Conservation (phyloP, 768 basidiomycete species). For the Ramaria rubella region DNA sequence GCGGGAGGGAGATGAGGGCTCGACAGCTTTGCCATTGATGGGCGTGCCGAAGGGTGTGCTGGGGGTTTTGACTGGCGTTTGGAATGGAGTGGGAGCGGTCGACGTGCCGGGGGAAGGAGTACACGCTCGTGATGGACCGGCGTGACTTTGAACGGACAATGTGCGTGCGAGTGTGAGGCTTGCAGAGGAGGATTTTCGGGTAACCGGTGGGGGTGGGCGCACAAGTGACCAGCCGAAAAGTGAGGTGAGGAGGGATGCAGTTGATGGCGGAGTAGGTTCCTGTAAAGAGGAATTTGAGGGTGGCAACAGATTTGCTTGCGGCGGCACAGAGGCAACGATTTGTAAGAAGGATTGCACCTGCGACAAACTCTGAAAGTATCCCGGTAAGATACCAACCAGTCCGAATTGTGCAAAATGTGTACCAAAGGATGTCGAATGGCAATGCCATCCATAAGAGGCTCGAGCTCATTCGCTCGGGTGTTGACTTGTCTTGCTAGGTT, state of each 20-base stretch:
- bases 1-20: not conserved
- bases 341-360: conserved; percentile 50
- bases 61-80: not conserved
- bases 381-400: conserved; percentile 8
- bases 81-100: conserved; percentile 13
- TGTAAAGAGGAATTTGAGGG: not conserved
- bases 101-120: conserved; percentile 1
- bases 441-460: conserved; percentile 46
- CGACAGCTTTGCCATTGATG: not conserved
- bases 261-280: conserved; percentile 24
- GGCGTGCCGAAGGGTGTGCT: not conserved
- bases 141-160: conserved; percentile 21
- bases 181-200: conserved; percentile 13
- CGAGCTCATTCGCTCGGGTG: conserved; percentile 44
- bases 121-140: not conserved
- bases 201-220: conserved; percentile 20
- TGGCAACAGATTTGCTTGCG: conserved; percentile 4
- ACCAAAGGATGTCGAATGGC: conserved; percentile 71
- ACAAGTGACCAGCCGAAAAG: conserved; percentile 45
- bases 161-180: conserved; percentile 27
- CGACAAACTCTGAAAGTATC: conserved; percentile 42
- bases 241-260: conserved; percentile 35
- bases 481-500: conserved; percentile 57
- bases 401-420: conserved; percentile 18
- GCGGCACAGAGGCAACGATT: conserved; percentile 31